Percentiles rank a stretch among this genome's conserved stretches.
Evolutionary conservation across 306 rosid genomes (phyloP).

Genomic region (Mucuna pruriens): DNA sequence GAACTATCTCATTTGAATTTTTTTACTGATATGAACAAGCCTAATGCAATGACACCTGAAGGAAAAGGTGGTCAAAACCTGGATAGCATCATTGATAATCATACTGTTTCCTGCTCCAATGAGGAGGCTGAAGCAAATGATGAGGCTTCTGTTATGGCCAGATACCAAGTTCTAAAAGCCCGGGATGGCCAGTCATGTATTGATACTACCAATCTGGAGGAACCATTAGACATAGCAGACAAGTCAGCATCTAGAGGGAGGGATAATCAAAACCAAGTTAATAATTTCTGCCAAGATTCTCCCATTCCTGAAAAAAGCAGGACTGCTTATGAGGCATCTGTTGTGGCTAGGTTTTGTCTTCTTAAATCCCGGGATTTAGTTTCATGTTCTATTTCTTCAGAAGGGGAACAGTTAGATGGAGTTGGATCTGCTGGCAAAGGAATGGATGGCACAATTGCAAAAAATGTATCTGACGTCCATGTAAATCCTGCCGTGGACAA

Average conservation of each 20-base stretch:
- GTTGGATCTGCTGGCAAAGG: conserved; percentile 42
- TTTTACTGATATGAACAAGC: conserved; percentile 42
- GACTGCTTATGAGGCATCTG: conserved; percentile 52
- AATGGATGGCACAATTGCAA: conserved; percentile 40
- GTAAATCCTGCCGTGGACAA: conserved; percentile 33
- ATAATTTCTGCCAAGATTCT: conserved; percentile 34
- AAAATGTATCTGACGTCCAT: conserved; percentile 37
- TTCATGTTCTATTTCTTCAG: conserved; percentile 38
- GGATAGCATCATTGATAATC: conserved; percentile 34
- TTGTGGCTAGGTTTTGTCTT: conserved; percentile 62
- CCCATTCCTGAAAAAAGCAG: conserved; percentile 28
- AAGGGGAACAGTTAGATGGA: conserved; percentile 41
- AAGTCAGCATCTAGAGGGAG: conserved; percentile 29
- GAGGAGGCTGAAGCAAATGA: conserved; percentile 30
- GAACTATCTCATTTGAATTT: conserved; percentile 41
- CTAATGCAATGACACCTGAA: conserved; percentile 36
- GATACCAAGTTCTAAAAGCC: conserved; percentile 54
- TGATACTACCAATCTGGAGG: conserved; percentile 25
- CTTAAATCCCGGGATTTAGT: conserved; percentile 56
- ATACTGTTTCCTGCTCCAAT: conserved; percentile 39
- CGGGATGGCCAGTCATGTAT: conserved; percentile 41
- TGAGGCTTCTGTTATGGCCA: conserved; percentile 63
- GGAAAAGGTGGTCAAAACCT: conserved; percentile 33
- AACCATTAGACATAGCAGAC: conserved; percentile 43
- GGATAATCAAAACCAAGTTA: conserved; percentile 30